Evolutionary conservation across 1,139 yeast species (phyloP), one percentile per base, ranked within the genome.

Genomic region (Kluyveromyces marxianus): DNA sequence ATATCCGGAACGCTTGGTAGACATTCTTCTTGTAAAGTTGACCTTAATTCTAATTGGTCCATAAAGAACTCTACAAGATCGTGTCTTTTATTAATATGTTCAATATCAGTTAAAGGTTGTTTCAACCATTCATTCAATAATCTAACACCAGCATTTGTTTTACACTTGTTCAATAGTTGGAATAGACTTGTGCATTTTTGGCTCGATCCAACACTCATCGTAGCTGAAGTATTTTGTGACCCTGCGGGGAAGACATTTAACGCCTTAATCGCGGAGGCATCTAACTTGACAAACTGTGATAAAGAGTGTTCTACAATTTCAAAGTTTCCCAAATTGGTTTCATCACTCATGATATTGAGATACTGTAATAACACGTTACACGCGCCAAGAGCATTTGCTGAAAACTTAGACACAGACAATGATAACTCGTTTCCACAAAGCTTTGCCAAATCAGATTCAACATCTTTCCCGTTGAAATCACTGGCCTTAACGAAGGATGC

Each of bases 101-200:
- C 60, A 25, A 75, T 60, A 54, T 77, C 78, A 47, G 95, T 81
- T 43, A 92, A 72, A 0, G 98, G 98, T 65, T 92, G 98, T 59
- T 92, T 92, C 52, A 94, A 73, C 98, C 98, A 92, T 59, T 88
- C 96, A 8, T 92, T 81, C 34, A 92, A 73, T 45, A 90, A 68
- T 54, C 97, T 75, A 1, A 92, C 73, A 3, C 98, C 98, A 25
- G 94, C 87, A 1, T 81, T 72, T 2, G 95, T 83, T 58, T 85
- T 87, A 69, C 97, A 92, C 54, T 81, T 80, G 69, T 92, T 92
- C 54, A 92, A 71, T 39, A 94, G 71, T 29, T 94, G 96, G 61
- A 77, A 89, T 37, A 92, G 68, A 4, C 95, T 84, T 45, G 84
- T 73, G 37, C 76, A 72, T 52, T 75, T 77, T 27, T 69, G 62